Base-by-base conservation (phyloP, 495 filamentous ascomycete genomes). In the Penicillium nucicola region DNA sequence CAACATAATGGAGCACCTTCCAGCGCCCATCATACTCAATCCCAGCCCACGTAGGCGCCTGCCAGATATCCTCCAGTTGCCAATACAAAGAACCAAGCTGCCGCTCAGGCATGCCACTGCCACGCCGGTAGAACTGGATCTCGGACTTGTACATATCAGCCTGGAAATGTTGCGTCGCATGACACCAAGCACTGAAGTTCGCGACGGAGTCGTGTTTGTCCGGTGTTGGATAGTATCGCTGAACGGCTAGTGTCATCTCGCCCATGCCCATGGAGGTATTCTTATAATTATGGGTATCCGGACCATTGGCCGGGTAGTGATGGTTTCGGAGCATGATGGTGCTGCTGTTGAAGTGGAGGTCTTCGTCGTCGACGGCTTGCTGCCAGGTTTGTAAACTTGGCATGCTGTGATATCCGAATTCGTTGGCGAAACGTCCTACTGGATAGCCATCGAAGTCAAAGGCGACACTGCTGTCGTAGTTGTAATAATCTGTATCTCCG, bases 31-130 rank as follows among this genome's bases (percentile, higher is more conserved):
- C 76, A 42, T 81, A 83, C 65, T 85, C 83, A 40, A 84, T 81
- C 0, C 81, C 70, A 0, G 84, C 80, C 84, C 84, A 87, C 0
- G 83, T 80, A 0, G 84, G 83, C 7, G 83, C 84, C 57, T 84
- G 80, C 84, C 84, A 86, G 56, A 85, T 81, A 64, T 86, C 84
- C 51, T 87, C 80, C 1, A 87, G 67, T 60, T 87, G 84, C 84
- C 84, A 87, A 60, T 87, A 87, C 7, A 87, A 60, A 5, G 75
- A 76, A 0, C 84, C 84, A 1, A 86, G 69, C 58, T 86, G 83
- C 4, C 79, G 72, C 38, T 86, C 75, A 0, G 79, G 81, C 58
- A 74, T 61, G 1, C 82, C 83, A 35, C 77, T 80, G 6, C 83
- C 84, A 17, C 80, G 73, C 5, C 84, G 82, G 57, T 87, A 86